Percentiles rank a stretch among this genome's conserved stretches.
These are phyloP conservation scores for Eimeria sp. DNA, from an alignment of 169 alveolate species.

Conservation along the genomic window DNA sequence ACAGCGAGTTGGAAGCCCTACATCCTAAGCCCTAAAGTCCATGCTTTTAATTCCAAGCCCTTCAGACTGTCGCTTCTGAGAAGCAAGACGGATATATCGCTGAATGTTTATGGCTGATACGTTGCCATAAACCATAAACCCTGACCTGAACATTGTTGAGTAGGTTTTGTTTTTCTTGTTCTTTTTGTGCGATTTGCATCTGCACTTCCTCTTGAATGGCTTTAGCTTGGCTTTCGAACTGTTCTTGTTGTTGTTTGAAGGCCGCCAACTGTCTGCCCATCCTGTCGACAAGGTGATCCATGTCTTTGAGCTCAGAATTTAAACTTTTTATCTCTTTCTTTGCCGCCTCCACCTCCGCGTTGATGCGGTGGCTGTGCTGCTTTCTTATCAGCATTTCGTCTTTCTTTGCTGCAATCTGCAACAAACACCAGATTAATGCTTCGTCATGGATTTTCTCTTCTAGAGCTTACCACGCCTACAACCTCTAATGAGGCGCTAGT, in stretches of 20 bases:
- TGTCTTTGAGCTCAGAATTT: conserved; percentile 89
- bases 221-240: conserved; percentile 90
- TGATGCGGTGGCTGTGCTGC: conserved; percentile 91
- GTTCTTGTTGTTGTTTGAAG: conserved; percentile 87
- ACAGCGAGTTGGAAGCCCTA: not conserved
- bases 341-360: conserved; percentile 86
- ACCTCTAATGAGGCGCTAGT: not conserved
- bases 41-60: no score
- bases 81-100: not conserved
- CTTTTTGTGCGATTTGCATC: conserved; percentile 35
- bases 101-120: not conserved
- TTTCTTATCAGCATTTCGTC: conserved; percentile 91
- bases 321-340: conserved; percentile 91
- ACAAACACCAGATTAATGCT: not conserved
- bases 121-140: not conserved
- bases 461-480: not conserved
- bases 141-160: conserved; percentile 1
- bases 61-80: not conserved
- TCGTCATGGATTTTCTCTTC: not conserved
- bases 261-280: conserved; percentile 89
- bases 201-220: conserved; percentile 91
- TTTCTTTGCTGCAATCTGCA: conserved; percentile 79
- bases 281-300: conserved; percentile 92
- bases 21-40: not conserved
- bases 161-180: not conserved